Conservation (phyloP, 805 yeast genomes). For the Candida tibetensis region DNA sequence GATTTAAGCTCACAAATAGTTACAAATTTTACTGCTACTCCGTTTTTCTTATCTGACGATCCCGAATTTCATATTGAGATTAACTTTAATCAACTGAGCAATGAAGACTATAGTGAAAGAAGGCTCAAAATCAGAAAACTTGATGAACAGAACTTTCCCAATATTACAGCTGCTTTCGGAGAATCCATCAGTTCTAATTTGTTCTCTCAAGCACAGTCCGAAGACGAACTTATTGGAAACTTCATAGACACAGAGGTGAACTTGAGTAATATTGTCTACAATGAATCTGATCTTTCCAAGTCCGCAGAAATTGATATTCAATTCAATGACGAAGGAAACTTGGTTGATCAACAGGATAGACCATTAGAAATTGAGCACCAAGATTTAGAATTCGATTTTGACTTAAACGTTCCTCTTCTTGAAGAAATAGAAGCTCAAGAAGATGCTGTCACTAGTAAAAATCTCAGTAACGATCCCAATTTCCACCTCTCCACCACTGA, state of each 20-base stretch:
- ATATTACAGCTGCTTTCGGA: neutral
- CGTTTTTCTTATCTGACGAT: conserved; percentile 24
- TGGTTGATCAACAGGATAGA: neutral
- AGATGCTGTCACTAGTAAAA: conserved; percentile 1
- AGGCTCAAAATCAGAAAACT: conserved; percentile 13
- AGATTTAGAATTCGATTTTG: conserved; percentile 3
- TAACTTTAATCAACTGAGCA: conserved; percentile 19
- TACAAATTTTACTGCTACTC: neutral
- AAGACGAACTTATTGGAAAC: conserved; percentile 10
- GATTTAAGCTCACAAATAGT: neutral
- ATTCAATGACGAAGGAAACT: conserved; percentile 19
- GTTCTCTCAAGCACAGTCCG: neutral
- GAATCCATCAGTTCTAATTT: neutral
- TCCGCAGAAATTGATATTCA: conserved; percentile 17
- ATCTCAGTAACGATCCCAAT: conserved; percentile 10
- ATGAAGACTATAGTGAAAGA: conserved; percentile 13
- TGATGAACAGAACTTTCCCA: conserved; percentile 14
- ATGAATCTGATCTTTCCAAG: conserved; percentile 9
- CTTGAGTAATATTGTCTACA: neutral
- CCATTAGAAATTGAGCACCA: neutral
- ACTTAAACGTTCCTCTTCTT: conserved; percentile 25
- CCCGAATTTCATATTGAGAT: conserved; percentile 22
- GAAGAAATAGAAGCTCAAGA: conserved; percentile 13
- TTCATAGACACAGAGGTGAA: conserved; percentile 14
- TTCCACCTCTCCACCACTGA: conserved; percentile 11